Conservation (phyloP, 106 monocot genomes). For the Narthecium ossifragum region DNA sequence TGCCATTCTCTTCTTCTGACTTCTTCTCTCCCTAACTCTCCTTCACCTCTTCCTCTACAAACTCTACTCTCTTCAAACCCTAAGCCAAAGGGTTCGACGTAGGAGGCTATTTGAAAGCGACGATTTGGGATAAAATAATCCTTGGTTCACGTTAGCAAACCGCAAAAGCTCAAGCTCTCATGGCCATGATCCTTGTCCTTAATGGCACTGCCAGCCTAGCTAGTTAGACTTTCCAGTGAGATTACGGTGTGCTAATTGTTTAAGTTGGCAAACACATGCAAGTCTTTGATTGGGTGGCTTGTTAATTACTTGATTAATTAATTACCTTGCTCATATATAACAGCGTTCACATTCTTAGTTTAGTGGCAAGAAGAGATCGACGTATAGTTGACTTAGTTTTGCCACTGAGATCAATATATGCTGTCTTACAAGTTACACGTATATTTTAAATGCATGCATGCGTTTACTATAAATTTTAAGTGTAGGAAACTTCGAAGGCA, state of each 20-base stretch:
- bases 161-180: neutral
- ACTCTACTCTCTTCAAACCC: too few species aligned
- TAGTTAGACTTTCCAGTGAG: neutral
- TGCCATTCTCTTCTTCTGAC: neutral
- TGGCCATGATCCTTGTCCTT: neutral
- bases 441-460: neutral
- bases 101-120: constrained; percentile 9
- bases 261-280: too few species aligned
- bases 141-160: constrained; percentile 1
- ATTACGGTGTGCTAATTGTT: neutral
- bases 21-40: neutral
- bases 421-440: neutral
- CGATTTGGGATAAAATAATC: neutral
- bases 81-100: too few species aligned
- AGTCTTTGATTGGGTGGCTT: neutral
- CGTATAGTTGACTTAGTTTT: neutral
- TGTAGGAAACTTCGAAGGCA: neutral
- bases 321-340: neutral
- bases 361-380: neutral
- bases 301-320: neutral
- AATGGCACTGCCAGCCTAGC: constrained; percentile 1
- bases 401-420: too few species aligned
- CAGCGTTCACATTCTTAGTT: too few species aligned
- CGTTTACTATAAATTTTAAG: neutral
- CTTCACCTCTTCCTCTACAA: too few species aligned